Percentiles rank a stretch among this genome's conserved stretches.
These are phyloP conservation scores for Ceratocystiopsis sp. DNA, from an alignment of 2,329 filamentous ascomycete species.

Conservation along the genomic window DNA sequence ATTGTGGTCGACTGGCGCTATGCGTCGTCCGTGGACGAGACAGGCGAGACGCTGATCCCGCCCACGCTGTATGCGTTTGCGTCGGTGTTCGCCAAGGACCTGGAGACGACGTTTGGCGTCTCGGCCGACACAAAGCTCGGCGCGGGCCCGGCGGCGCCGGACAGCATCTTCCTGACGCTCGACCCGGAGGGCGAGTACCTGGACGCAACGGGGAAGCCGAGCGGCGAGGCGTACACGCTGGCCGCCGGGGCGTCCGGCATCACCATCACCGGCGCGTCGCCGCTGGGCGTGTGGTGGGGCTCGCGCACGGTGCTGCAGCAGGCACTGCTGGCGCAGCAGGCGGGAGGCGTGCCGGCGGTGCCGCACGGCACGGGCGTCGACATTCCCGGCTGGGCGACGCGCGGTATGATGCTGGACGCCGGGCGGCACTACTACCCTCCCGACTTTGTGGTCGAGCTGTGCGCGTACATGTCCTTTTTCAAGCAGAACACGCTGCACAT, in stretches of 20 bases:
- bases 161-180: constrained; percentile 25
- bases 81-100: constrained; percentile 23
- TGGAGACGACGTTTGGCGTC: constrained; percentile 6
- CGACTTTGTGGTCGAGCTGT: constrained; percentile 37
- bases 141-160: no score
- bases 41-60: constrained; percentile 33
- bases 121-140: constrained; percentile 3
- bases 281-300: constrained; percentile 16
- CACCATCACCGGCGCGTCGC: constrained; percentile 23
- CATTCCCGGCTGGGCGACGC: constrained; percentile 30
- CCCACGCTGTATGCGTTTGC: constrained; percentile 31
- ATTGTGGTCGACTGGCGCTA: constrained; percentile 27
- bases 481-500: constrained; percentile 43
- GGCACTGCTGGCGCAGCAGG: no score
- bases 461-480: constrained; percentile 42
- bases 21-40: constrained; percentile 22
- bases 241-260: no score
- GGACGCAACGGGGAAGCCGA: no score
- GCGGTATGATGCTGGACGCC: constrained; percentile 33
- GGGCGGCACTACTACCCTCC: constrained; percentile 39
- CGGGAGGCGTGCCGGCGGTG: no score
- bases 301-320: no score
- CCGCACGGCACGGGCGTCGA: constrained; percentile 26
- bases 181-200: no score
- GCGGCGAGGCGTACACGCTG: no score